phyloP scores from a whole-genome alignment of 306 rosid genomes.

The Cucurbita pepo region DNA sequence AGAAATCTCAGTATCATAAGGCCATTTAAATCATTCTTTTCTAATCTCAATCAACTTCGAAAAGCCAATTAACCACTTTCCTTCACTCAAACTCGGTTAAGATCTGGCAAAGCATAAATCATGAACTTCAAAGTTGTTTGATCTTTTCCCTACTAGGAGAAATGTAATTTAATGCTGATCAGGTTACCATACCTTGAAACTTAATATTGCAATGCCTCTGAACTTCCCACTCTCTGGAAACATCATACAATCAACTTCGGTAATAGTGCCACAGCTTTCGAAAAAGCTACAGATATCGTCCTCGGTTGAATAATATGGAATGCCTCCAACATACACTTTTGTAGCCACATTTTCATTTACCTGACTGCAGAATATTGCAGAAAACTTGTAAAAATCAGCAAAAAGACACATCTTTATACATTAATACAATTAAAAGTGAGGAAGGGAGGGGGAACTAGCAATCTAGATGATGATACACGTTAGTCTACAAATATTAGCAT shows the following conservation, averaged over 20 bases:
- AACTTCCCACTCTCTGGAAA: conserved; percentile 91
- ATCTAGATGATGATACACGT: not conserved
- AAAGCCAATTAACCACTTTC: not conserved
- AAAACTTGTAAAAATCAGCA: not conserved
- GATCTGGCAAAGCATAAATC: not conserved
- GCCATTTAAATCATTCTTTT: not conserved
- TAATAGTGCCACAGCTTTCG: conserved; percentile 77
- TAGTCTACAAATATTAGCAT: not conserved
- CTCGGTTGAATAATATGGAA: conserved; percentile 84
- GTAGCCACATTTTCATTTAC: conserved; percentile 23
- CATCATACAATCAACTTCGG: conserved; percentile 74
- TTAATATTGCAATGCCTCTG: conserved; percentile 80
- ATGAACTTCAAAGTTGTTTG: not conserved
- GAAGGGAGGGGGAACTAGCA: not conserved
- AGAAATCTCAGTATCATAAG: not conserved
- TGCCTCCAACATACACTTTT: conserved; percentile 89
- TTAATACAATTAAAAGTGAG: not conserved
- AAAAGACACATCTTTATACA: not conserved
- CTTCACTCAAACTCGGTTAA: not conserved
- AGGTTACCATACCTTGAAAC: conserved; percentile 51
- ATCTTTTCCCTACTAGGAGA: not conserved
- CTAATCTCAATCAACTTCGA: not conserved
- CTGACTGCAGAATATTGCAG: conserved; percentile 19
- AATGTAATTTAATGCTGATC: not conserved
- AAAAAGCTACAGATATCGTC: conserved; percentile 83